Conservation (phyloP, 306 rosid genomes). For the Trifolium repens region DNA sequence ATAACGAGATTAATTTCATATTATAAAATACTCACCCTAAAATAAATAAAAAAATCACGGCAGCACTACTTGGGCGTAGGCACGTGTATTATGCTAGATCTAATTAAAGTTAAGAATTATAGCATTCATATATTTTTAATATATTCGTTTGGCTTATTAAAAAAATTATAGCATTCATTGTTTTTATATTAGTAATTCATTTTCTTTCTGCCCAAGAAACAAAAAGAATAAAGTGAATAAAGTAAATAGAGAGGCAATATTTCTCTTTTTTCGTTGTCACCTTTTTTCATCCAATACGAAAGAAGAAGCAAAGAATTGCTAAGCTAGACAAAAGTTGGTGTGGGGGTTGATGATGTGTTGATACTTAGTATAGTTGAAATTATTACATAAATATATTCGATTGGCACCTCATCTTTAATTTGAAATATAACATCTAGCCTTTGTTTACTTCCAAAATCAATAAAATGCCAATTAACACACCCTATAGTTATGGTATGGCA, state of each 20-base stretch:
- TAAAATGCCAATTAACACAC: conserved; percentile 51
- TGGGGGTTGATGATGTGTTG: conserved; percentile 10
- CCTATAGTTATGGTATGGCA: conserved; percentile 33
- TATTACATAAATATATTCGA: conserved; percentile 50
- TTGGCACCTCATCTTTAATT: conserved; percentile 62
- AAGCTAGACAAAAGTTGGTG: conserved; percentile 27
- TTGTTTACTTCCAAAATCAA: conserved; percentile 59
- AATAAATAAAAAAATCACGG: too few relatives aligned
- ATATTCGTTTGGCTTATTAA: too few relatives aligned
- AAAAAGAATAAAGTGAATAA: conserved; percentile 37
- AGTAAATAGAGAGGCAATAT: conserved; percentile 42
- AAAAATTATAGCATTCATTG: background rate
- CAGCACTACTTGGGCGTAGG: too few relatives aligned
- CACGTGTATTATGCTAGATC: too few relatives aligned
- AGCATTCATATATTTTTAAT: too few relatives aligned
- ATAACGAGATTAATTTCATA: too few relatives aligned
- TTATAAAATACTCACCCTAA: too few relatives aligned
- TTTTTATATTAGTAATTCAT: background rate
- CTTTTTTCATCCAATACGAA: conserved; percentile 11
- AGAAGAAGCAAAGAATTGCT: conserved; percentile 40
- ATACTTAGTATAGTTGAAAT: conserved; percentile 31
- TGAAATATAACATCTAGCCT: conserved; percentile 49
- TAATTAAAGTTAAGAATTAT: background rate
- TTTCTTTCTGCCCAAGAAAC: conserved; percentile 20
- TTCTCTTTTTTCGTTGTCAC: background rate